A percentile compares a stretch with the other conserved stretches of the same genome.
phyloP scores from a whole-genome alignment of 352 stramenopile genomes.

The Globisporangium emineosum region DNA sequence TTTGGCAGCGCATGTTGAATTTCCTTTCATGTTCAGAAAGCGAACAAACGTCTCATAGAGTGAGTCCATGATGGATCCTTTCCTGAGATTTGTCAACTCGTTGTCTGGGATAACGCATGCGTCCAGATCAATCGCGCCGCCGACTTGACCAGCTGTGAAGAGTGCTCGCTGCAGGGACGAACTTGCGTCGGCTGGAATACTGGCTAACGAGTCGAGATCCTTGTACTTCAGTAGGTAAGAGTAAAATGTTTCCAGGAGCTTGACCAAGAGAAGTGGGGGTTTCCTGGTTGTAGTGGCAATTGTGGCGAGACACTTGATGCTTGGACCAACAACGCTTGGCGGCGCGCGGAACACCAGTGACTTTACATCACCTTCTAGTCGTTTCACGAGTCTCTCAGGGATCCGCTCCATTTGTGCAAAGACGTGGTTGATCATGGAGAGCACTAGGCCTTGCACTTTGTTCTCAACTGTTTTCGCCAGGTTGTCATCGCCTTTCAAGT shows the following conservation, averaged over 20 bases:
- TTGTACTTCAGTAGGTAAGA: conserved; percentile 52
- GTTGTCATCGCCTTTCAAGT: conserved; percentile 61
- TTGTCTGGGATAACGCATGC: conserved; percentile 24
- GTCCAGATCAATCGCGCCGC: conserved; percentile 65
- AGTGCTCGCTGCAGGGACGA: conserved; percentile 70
- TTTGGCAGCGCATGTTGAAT: conserved; percentile 54
- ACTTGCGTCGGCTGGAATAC: conserved; percentile 34
- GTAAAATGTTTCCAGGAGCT: conserved; percentile 70
- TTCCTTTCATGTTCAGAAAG: conserved; percentile 45
- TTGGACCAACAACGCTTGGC: conserved; percentile 82
- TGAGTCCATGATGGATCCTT: conserved; percentile 52
- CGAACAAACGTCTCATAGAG: conserved; percentile 59
- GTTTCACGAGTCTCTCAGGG: conserved; percentile 34
- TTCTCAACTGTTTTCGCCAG: conserved; percentile 46
- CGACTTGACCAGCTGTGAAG: conserved; percentile 68
- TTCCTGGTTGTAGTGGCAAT: conserved; percentile 45
- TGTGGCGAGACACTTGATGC: conserved; percentile 68
- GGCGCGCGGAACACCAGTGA: conserved; percentile 53
- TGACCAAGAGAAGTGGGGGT: conserved; percentile 40
- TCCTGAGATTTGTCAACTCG: conserved; percentile 30
- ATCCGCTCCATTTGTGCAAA: conserved; percentile 50
- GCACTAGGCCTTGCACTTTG: conserved; percentile 57
- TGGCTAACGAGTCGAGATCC: conserved; percentile 28
- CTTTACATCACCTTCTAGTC: conserved; percentile 64
- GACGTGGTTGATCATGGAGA: conserved; percentile 65